Base-by-base conservation (phyloP, 164 flowering plant species). In the Hamamelis virginiana region DNA sequence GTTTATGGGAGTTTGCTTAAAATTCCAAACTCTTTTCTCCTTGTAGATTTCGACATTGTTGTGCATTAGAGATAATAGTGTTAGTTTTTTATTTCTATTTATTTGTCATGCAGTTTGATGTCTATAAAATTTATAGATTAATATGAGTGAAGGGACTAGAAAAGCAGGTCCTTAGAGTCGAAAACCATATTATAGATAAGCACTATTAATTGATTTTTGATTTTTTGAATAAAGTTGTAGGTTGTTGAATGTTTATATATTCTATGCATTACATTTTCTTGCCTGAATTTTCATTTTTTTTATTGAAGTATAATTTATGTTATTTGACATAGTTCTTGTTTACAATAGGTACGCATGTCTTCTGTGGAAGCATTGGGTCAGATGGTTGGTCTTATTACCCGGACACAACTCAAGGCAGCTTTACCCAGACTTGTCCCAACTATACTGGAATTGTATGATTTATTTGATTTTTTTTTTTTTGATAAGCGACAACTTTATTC, bases 311-410 rank as follows among this genome's bases (percentile, higher is more conserved):
- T 23, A 9, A 25, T 23, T 9, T 23, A n/a, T n/a, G 33, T 11
- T 47, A 53, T 16, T 59, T 71, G 47, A 67, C 45, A 50, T 71
- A 5, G 18, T 72, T 57, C 19, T 45, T 67, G 60, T 65, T 75
- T 73, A 60, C 22, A 64, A 46, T 70, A 94, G 98, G 96, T 91
- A 0, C 93, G 98, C 27, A 70, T 75, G 71, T 73, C 97, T 52
- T 74, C 98, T 63, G 89, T 91, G 53, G 99, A 95, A 74, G 99
- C 99, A 62, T 74, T 95, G 71, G 96, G 97, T 59, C 98, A 95
- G 80, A 91, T 95, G 98, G 96, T 93, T 82, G 90, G 96, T 75
- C 92, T 92, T 63, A 76, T 95, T 65, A 85, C 93, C 21, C 73
- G 96, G 66, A 46, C 80, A 64, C 95, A 90, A 69, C 71, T 95